Percentiles rank a stretch among this genome's conserved stretches.
Evolutionary conservation across 2,329 filamentous ascomycete genomes (phyloP).

Genomic region (Penicillium carneum): DNA sequence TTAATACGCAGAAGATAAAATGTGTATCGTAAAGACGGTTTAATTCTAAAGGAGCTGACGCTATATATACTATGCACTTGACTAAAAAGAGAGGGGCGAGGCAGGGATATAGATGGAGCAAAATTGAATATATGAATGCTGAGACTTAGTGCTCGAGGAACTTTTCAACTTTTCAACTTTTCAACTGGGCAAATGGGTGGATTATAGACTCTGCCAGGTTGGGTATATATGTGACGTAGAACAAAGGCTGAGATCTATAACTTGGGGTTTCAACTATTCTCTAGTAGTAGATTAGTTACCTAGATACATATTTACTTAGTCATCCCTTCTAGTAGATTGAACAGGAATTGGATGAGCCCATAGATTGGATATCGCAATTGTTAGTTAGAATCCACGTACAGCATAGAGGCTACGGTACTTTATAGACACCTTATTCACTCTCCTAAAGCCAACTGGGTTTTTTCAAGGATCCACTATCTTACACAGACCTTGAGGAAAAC

Average conservation of each 20-base stretch:
- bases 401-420: not conserved
- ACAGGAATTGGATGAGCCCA: not conserved
- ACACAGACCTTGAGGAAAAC: not conserved
- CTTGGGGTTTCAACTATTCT: not conserved
- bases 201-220: not conserved
- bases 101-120: not conserved
- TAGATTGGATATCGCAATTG: not conserved
- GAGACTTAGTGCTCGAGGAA: not conserved
- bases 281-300: not conserved
- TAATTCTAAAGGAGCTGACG: not conserved
- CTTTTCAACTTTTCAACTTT: not conserved
- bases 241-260: too few species aligned
- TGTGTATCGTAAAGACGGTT: not conserved
- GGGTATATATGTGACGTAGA: not conserved
- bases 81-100: not conserved
- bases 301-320: not conserved
- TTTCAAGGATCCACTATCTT: not conserved
- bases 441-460: not conserved
- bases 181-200: too few species aligned
- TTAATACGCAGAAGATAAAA: not conserved
- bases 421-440: not conserved
- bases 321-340: not conserved
- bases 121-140: not conserved
- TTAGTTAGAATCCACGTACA: not conserved
- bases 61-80: not conserved